Evolutionary conservation across 2,329 filamentous ascomycete genomes (phyloP).

Genomic region (Hypoxylon sp.): DNA sequence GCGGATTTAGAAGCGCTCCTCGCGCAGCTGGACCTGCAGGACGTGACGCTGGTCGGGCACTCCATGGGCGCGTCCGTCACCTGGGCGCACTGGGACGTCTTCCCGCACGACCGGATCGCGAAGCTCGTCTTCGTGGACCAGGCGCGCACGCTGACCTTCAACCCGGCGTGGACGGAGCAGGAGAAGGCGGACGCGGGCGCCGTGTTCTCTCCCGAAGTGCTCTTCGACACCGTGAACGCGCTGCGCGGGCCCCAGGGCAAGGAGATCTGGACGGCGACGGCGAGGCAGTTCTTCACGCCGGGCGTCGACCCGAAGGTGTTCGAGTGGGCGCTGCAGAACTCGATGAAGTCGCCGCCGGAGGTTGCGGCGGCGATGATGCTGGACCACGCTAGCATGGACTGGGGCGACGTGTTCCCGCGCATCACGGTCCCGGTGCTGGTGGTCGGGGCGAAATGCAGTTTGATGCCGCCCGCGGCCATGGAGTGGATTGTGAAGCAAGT

Average conservation of each 20-base stretch:
- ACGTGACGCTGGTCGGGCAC: conserved; percentile 52
- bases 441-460: conserved; percentile 41
- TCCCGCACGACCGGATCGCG: conserved; percentile 44
- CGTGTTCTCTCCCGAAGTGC: conserved; percentile 38
- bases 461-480: conserved; percentile 32
- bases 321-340: conserved; percentile 46
- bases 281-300: conserved; percentile 46
- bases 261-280: conserved; percentile 29
- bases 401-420: conserved; percentile 49
- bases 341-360: conserved; percentile 47
- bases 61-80: conserved; percentile 53
- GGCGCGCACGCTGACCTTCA: conserved; percentile 42
- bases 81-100: conserved; percentile 53
- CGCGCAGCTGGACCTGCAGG: conserved; percentile 48
- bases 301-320: conserved; percentile 43
- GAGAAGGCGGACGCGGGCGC: conserved; percentile 41
- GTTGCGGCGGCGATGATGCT: conserved; percentile 47
- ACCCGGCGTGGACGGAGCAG: conserved; percentile 48
- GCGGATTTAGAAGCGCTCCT: conserved; percentile 50
- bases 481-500: conserved; percentile 50
- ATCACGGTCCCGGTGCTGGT: conserved; percentile 50
- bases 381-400: conserved; percentile 48
- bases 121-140: conserved; percentile 52
- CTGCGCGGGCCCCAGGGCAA: conserved; percentile 31
- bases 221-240: conserved; percentile 40